Base-by-base conservation (phyloP, 768 basidiomycete genomes). In the Rhizopogon roseolus region DNA sequence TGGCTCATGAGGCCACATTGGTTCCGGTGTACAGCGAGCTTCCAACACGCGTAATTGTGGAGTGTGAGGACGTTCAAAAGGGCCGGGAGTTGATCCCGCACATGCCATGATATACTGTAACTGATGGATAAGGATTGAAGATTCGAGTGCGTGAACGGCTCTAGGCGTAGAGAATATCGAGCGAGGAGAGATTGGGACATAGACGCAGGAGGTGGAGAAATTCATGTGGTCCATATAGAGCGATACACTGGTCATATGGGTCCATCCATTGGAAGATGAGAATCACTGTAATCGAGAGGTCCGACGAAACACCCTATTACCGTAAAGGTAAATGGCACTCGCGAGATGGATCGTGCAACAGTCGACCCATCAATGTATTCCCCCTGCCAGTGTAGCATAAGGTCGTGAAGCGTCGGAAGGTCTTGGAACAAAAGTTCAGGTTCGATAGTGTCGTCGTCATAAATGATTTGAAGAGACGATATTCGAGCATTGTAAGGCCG, bases 121-220 rank as follows among this genome's bases (percentile, higher is more conserved):
- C 29, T 44, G 48, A 63, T 19, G 29, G 58, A 63, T 28, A 63
- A 50, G 34, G 46, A 32, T 16, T 52, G 60, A 1, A 64, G 54
- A 4, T 16, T 32, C 14, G 50, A 2, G 10, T 65, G 63, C 0
- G 46, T 58, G 28, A 64, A 28, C 16, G 6, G 37, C 14, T 38
- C 37, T 38, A 6, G 22, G n/a, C 10, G n/a, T n/a, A 32, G 25
- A 25, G 49, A 22, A 65, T 46, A 29, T 55, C 16, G 55, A 7
- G 57, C 52, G 36, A 65, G 56, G 27, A 37, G 28, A 64, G 62
- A 36, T 54, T 39, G 8, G 62, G 62, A 29, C 64, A 65, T 40
- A 60, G 55, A 3, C 42, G 38, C 29, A 64, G 61, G 17, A 64
- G 54, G 4, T 29, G 42, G 1, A 63, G 28, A 39, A 60, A 27